Evolutionary conservation across 495 filamentous ascomycete genomes (phyloP).

Genomic region (Lophiotrema nucula): DNA sequence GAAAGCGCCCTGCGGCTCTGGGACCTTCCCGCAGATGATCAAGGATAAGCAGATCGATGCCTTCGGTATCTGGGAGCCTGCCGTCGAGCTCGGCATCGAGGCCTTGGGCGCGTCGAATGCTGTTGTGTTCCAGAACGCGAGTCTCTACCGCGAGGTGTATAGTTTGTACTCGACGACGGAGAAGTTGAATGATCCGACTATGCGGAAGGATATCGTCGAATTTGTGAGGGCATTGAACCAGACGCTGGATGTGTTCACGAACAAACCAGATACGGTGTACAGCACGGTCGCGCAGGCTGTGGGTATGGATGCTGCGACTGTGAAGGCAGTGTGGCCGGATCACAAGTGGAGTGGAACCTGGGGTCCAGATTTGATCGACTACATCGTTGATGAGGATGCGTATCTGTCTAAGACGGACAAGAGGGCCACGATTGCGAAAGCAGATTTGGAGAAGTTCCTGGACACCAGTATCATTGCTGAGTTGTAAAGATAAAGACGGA

Average conservation of each 20-base stretch:
- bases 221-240: slow-evolving; percentile 44
- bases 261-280: slow-evolving; percentile 41
- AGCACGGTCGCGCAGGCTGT: slow-evolving; percentile 36
- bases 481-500: too few species aligned
- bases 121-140: slow-evolving; percentile 41
- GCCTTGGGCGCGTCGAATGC: slow-evolving; percentile 33
- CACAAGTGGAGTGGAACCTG: slow-evolving; percentile 44
- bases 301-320: slow-evolving; percentile 36
- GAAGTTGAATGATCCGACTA: slow-evolving; percentile 39
- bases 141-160: slow-evolving; percentile 48
- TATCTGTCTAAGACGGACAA: slow-evolving; percentile 40
- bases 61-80: slow-evolving; percentile 49
- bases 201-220: slow-evolving; percentile 43
- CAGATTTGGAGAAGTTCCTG: slow-evolving; percentile 40
- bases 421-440: slow-evolving; percentile 34
- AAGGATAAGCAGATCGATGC: slow-evolving; percentile 41
- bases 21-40: slow-evolving; percentile 45
- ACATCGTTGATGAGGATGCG: slow-evolving; percentile 44
- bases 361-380: slow-evolving; percentile 41
- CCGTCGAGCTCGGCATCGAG: slow-evolving; percentile 43
- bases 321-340: slow-evolving; percentile 45
- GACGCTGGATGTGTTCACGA: slow-evolving; percentile 40
- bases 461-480: slow-evolving; percentile 36
- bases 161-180: slow-evolving; percentile 45
- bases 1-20: slow-evolving; percentile 42